Evolutionary conservation across 2,329 filamentous ascomycete genomes (phyloP).

Genomic region (Diaporthe amygdali): DNA sequence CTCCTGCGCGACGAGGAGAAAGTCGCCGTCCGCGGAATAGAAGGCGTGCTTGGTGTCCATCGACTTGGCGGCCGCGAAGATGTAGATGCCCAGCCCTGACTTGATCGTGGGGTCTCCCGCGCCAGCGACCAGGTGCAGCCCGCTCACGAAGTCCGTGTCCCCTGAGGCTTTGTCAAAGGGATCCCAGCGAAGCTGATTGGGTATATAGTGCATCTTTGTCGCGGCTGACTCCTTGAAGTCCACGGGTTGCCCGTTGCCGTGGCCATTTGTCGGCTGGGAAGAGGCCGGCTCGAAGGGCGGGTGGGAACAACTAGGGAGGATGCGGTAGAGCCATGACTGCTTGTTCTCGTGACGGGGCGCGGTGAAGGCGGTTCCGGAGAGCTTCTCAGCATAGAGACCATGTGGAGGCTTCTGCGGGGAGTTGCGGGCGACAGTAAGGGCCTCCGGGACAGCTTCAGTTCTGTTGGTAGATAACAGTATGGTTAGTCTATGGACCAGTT

Average conservation of each 20-base stretch:
- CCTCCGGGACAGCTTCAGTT: slow-evolving; percentile 76
- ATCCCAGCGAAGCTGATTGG: slow-evolving; percentile 83
- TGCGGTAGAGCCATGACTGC: slow-evolving; percentile 76
- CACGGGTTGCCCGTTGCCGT: slow-evolving; percentile 30
- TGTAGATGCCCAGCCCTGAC: slow-evolving; percentile 77
- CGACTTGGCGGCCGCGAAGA: slow-evolving; percentile 78
- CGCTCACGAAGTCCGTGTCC: slow-evolving; percentile 56
- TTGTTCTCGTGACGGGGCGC: slow-evolving; percentile 72
- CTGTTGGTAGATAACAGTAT: slow-evolving; percentile 44
- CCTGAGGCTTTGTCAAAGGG: slow-evolving; percentile 70
- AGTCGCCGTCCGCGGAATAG: slow-evolving; percentile 83
- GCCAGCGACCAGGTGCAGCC: slow-evolving; percentile 75
- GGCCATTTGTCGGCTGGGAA: slow-evolving; percentile 29
- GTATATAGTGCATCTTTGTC: slow-evolving; percentile 71
- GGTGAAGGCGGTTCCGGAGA: slow-evolving; percentile 75
- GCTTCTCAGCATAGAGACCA: slow-evolving; percentile 83
- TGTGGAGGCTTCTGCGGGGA: slow-evolving; percentile 81
- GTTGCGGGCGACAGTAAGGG: slow-evolving; percentile 78
- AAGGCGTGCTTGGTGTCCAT: slow-evolving; percentile 81
- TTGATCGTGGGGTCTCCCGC: slow-evolving; percentile 82
- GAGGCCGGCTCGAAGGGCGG: slow-evolving; percentile 57
- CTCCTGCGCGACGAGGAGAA: slow-evolving; percentile 77
- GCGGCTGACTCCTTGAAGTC: slow-evolving; percentile 28
- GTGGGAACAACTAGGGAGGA: slow-evolving; percentile 69
- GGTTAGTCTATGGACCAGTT: not conserved